Conservation (phyloP, 2,329 filamentous ascomycete genomes). For the Fonsecaea erecta region DNA sequence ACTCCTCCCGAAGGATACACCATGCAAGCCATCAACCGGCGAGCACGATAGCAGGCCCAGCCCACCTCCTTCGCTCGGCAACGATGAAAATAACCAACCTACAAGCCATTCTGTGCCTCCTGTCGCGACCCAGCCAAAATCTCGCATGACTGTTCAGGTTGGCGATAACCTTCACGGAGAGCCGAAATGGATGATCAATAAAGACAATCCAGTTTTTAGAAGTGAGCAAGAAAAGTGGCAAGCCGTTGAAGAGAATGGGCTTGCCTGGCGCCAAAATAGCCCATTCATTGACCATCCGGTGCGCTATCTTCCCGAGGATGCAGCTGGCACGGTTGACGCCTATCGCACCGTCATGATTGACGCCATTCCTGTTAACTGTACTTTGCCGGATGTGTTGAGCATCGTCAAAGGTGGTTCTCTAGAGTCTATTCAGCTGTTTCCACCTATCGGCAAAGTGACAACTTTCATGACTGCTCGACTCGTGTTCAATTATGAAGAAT, state of each 20-base stretch:
- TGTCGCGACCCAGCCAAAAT: neutral
- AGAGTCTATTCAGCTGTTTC: conserved; percentile 35
- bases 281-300: conserved; percentile 32
- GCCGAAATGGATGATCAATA: conserved; percentile 25
- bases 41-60: conserved; percentile 3
- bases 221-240: conserved; percentile 23
- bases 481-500: conserved; percentile 31
- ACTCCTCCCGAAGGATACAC: neutral
- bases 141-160: conserved; percentile 16
- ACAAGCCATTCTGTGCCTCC: neutral
- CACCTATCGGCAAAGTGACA: conserved; percentile 30
- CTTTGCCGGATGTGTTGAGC: conserved; percentile 29
- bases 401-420: conserved; percentile 32
- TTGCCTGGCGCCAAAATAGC: conserved; percentile 8
- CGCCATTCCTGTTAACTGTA: conserved; percentile 32
- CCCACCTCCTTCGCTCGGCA: conserved; percentile 12
- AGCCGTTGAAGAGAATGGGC: neutral
- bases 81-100: neutral
- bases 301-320: conserved; percentile 34
- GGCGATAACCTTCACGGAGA: conserved; percentile 20
- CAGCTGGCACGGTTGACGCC: conserved; percentile 23
- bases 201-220: conserved; percentile 32
- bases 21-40: neutral
- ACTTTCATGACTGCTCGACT: conserved; percentile 36
- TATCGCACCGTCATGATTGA: conserved; percentile 39